A percentile compares a stretch with the other conserved stretches of the same genome.
These are phyloP conservation scores for Choricystis sp. DNA, from an alignment of 139 green algal genomes.

Conservation along the genomic window DNA sequence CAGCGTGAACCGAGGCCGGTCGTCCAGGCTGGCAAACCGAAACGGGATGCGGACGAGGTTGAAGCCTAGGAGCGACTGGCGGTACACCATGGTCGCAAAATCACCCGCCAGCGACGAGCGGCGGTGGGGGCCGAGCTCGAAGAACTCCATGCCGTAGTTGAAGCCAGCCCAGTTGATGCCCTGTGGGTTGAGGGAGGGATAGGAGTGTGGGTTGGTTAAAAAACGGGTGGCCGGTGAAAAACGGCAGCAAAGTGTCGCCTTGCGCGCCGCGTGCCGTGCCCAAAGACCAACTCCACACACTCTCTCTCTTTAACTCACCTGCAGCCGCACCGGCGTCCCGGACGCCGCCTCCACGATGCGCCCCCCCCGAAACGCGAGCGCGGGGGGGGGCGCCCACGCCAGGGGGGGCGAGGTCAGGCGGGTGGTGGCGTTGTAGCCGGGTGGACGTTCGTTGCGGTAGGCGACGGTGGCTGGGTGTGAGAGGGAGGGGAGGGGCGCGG, in stretches of 20 bases:
- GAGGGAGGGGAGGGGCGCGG: too few relatives aligned
- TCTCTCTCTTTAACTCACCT: not conserved
- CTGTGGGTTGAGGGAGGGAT: not conserved
- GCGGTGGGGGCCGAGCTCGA: not conserved
- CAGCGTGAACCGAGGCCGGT: not conserved
- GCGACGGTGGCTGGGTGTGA: too few relatives aligned
- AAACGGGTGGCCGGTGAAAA: too few relatives aligned
- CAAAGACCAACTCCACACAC: not conserved
- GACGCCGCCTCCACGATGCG: not conserved
- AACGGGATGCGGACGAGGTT: constrained; percentile 6
- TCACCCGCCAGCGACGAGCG: not conserved
- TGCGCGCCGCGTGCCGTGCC: not conserved
- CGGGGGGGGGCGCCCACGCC: not conserved
- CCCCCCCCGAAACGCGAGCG: not conserved
- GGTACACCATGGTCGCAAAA: constrained; percentile 5
- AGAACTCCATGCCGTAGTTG: not conserved
- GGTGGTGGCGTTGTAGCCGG: not conserved
- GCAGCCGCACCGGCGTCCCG: not conserved
- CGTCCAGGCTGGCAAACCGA: not conserved
- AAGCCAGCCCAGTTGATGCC: constrained; percentile 6
- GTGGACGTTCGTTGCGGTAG: too few relatives aligned
- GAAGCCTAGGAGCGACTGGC: constrained; percentile 2
- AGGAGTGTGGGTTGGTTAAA: not conserved
- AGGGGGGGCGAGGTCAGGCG: not conserved
- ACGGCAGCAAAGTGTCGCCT: too few relatives aligned